Evolutionary conservation across 2,329 filamentous ascomycete genomes (phyloP).

Genomic region (Fusarium nisikadoi): DNA sequence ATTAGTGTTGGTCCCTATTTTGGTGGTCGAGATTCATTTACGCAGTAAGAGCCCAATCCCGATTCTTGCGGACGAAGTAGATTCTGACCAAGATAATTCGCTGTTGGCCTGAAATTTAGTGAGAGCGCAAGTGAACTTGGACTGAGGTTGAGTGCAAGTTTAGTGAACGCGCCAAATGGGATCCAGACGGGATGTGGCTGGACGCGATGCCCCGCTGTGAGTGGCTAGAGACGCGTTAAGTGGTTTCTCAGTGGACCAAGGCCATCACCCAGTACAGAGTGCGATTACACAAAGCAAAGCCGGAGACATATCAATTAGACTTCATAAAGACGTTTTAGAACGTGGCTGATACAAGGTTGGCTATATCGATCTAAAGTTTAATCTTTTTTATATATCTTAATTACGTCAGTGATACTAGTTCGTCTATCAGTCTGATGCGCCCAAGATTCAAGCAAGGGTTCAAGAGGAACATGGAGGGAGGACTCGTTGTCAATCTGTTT

Average conservation of each 20-base stretch:
- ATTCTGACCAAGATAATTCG: conserved; percentile 2
- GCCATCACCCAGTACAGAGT: neutral
- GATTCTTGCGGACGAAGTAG: neutral
- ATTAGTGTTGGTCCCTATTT: neutral
- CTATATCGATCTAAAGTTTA: neutral
- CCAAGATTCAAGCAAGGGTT: neutral
- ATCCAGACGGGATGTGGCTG: conserved; percentile 27
- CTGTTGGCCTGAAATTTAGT: conserved; percentile 1
- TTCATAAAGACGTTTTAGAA: neutral
- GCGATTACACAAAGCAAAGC: neutral
- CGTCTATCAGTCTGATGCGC: neutral
- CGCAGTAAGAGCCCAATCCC: neutral
- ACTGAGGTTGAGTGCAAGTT: conserved; percentile 28
- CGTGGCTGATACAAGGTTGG: neutral
- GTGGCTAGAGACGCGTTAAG: conserved; percentile 45
- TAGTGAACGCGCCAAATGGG: conserved; percentile 27
- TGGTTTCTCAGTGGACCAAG: conserved; percentile 27
- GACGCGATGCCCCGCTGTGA: conserved; percentile 45
- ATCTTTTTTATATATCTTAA: neutral
- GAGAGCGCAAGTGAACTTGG: conserved; percentile 5
- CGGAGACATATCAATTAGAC: neutral
- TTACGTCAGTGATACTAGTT: neutral
- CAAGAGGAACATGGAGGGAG: neutral
- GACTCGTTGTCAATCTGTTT: conserved; percentile 18
- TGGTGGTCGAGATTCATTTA: neutral